Conservation (phyloP, 768 basidiomycete genomes). For the Leccinum sublutescens region DNA sequence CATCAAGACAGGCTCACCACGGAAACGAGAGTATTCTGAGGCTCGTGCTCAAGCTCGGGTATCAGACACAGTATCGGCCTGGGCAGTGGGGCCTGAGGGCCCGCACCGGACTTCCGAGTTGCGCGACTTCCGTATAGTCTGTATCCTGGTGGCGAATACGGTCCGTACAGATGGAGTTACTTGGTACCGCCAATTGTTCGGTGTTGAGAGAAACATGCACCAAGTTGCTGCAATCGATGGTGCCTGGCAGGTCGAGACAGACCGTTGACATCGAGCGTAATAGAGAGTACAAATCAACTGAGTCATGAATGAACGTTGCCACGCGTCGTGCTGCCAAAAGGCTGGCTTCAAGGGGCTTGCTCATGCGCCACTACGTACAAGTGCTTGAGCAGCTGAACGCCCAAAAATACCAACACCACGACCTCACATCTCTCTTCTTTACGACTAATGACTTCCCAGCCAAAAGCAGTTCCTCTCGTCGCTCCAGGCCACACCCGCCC, state of each 20-base stretch:
- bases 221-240: not conserved
- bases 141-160: no score
- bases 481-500: constrained; percentile 85
- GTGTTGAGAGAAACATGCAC: not conserved
- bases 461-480: constrained; percentile 75
- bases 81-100: not conserved
- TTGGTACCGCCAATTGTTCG: no score
- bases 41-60: no score
- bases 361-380: constrained; percentile 32
- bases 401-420: constrained; percentile 17
- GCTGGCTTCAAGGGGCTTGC: constrained; percentile 11
- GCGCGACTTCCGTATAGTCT: not conserved
- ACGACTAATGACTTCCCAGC: constrained; percentile 58
- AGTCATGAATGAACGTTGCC: not conserved
- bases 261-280: not conserved
- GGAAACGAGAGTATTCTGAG: not conserved
- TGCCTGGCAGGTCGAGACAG: not conserved
- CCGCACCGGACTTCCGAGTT: not conserved
- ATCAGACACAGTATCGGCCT: not conserved
- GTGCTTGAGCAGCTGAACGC: constrained; percentile 47
- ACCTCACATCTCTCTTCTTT: constrained; percentile 1
- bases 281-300: not conserved
- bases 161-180: not conserved
- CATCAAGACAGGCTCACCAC: not conserved
- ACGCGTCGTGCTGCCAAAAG: constrained; percentile 8